A percentile compares a stretch with the other conserved stretches of the same genome.
Evolutionary conservation across 2,329 filamentous ascomycete species (phyloP).

Genomic region (Whalleya microplaca): DNA sequence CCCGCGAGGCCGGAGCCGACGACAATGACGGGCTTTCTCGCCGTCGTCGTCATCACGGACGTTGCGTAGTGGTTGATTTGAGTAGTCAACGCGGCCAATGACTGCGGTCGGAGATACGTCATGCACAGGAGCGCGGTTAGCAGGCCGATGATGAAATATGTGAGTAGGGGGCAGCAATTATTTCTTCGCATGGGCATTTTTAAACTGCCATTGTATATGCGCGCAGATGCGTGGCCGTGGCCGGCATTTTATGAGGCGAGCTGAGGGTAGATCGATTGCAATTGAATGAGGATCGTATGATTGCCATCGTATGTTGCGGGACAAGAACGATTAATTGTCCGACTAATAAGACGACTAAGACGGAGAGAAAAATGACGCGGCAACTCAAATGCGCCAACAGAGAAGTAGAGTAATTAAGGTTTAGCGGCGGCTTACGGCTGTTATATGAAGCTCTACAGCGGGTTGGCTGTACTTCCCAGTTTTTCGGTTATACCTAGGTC

Average conservation of each 20-base stretch:
- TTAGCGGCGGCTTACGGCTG: no score
- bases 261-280: not conserved
- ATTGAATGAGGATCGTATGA: not conserved
- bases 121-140: constrained; percentile 28
- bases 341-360: no score
- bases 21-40: constrained; percentile 53
- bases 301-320: not conserved
- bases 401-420: no score
- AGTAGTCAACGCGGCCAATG: constrained; percentile 1
- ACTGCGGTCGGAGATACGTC: constrained; percentile 23
- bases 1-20: constrained; percentile 70
- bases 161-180: constrained; percentile 14
- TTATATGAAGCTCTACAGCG: no score
- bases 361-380: no score
- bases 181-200: constrained; percentile 8
- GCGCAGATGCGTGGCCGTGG: no score
- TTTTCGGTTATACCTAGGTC: no score
- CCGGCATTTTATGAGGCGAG: not conserved
- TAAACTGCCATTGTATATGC: not conserved
- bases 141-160: constrained; percentile 27
- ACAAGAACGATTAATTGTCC: no score
- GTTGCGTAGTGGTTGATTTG: constrained; percentile 2
- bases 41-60: constrained; percentile 1
- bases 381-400: no score
- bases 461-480: no score